Conservation (phyloP, 2,329 filamentous ascomycete species). For the Macrophomina tecta region DNA sequence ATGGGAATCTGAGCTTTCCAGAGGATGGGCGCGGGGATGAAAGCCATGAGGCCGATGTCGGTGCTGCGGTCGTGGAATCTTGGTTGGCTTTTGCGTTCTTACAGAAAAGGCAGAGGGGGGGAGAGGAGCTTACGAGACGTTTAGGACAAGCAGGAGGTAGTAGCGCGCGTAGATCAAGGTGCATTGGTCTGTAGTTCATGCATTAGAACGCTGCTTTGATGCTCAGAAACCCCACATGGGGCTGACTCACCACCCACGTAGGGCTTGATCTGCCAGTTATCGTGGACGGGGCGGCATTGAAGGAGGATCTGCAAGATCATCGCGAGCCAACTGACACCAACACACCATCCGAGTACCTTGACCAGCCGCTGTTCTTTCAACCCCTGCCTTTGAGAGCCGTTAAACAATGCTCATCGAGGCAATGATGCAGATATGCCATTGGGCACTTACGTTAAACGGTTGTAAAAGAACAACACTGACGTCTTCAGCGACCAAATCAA, state of each 20-base stretch:
- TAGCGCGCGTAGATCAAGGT: conserved; percentile 44
- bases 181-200: conserved; percentile 35
- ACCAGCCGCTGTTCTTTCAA: conserved; percentile 4
- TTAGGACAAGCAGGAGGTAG: conserved; percentile 45
- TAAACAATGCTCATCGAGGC: not conserved
- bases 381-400: not conserved
- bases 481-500: conserved; percentile 53
- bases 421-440: conserved; percentile 32
- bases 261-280: conserved; percentile 51
- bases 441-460: conserved; percentile 50
- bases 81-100: not conserved
- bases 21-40: conserved; percentile 50
- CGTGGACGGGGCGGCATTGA: conserved; percentile 45
- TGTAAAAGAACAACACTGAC: conserved; percentile 52
- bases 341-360: conserved; percentile 31
- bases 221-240: no score
- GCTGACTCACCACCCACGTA: conserved; percentile 43
- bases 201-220: not conserved
- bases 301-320: conserved; percentile 41
- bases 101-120: not conserved
- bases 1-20: conserved; percentile 49
- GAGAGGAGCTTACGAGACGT: conserved; percentile 34
- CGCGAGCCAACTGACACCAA: conserved; percentile 39
- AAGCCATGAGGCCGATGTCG: conserved; percentile 45
- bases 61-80: conserved; percentile 32